Conservation (phyloP, 805 yeast genomes). For the Hanseniaspora hatyaiensis region DNA sequence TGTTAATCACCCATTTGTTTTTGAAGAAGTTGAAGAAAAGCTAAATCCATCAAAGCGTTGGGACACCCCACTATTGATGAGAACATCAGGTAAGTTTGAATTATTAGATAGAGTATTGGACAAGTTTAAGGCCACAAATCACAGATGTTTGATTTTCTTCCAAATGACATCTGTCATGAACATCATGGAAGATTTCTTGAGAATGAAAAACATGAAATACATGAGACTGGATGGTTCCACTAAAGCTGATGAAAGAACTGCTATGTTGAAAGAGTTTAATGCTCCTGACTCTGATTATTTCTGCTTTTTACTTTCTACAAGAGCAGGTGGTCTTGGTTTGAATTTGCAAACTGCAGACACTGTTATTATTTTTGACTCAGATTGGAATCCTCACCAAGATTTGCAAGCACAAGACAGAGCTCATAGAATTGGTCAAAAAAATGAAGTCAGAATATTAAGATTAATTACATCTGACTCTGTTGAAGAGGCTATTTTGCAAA, state of each 20-base stretch:
- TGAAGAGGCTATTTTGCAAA: constrained; percentile 69
- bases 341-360: constrained; percentile 83
- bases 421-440: constrained; percentile 80
- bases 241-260: constrained; percentile 73
- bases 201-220: constrained; percentile 55
- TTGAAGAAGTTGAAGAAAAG: constrained; percentile 66
- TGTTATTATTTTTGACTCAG: constrained; percentile 74
- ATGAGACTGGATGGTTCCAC: constrained; percentile 74
- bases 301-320: constrained; percentile 65
- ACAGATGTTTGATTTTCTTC: constrained; percentile 68
- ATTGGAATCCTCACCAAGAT: constrained; percentile 89
- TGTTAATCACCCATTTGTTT: constrained; percentile 80
- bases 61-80: constrained; percentile 59
- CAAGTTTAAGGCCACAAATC: constrained; percentile 62
- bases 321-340: constrained; percentile 84
- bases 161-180: constrained; percentile 89
- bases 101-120: constrained; percentile 63
- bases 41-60: constrained; percentile 46
- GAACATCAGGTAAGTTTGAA: constrained; percentile 73
- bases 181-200: constrained; percentile 72
- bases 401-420: constrained; percentile 86
- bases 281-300: constrained; percentile 67
- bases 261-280: constrained; percentile 60
- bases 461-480: constrained; percentile 72
- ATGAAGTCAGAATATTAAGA: constrained; percentile 71